Percentiles rank a stretch among this genome's conserved stretches.
These are phyloP conservation scores for Fusarium acutatum DNA, from an alignment of 2,329 filamentous ascomycete genomes.

Conservation along the genomic window DNA sequence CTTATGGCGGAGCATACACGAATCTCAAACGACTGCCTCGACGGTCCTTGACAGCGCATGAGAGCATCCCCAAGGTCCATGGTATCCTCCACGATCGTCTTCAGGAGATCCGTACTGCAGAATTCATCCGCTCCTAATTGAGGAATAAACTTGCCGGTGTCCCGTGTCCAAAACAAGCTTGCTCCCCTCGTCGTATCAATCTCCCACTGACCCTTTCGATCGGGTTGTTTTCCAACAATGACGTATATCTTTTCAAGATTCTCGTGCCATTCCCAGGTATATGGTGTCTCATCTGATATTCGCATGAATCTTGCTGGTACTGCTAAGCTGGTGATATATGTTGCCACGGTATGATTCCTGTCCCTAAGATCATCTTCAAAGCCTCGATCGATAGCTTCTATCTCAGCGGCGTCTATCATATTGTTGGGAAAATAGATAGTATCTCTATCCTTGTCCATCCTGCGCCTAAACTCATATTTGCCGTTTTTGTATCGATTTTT, in stretches of 20 bases:
- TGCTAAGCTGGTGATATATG: not conserved
- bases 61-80: not conserved
- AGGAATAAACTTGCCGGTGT: not conserved
- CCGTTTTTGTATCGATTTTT: not conserved
- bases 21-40: not conserved
- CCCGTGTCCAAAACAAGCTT: not conserved
- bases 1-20: not conserved
- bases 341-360: not conserved
- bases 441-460: not conserved
- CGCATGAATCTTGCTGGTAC: not conserved
- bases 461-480: not conserved
- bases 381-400: not conserved
- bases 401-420: not conserved
- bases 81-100: not conserved
- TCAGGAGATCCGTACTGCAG: not conserved
- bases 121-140: not conserved
- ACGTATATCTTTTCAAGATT: not conserved
- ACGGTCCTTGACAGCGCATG: rapidly evolving
- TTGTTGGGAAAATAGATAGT: constrained; percentile 7
- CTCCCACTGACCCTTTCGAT: not conserved
- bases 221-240: not conserved
- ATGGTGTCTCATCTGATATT: rapidly evolving
- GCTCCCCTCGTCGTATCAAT: not conserved
- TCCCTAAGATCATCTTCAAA: not conserved
- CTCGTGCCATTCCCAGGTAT: not conserved